A percentile compares a stretch with the other conserved stretches of the same genome.
phyloP scores from a whole-genome alignment of 108 stramenopile species.

The Conticribra weissflogii region DNA sequence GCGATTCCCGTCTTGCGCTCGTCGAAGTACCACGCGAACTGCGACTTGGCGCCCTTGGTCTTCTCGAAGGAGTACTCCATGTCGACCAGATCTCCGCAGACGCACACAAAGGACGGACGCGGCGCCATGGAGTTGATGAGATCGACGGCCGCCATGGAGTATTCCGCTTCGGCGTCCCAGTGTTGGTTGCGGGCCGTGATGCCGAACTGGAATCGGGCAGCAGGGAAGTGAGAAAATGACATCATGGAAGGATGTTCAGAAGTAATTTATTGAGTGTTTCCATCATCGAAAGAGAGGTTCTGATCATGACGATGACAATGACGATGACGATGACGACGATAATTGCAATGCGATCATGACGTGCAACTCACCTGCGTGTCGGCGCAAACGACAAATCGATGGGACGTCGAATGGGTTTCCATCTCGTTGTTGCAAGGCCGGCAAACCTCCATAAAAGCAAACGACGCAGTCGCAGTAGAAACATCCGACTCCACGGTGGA shows the following conservation, averaged over 20 bases:
- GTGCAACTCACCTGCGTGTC: neutral
- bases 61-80: slow-evolving; percentile 54
- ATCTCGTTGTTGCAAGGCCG: slow-evolving; percentile 5
- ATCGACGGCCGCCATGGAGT: slow-evolving; percentile 46
- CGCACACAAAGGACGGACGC: slow-evolving; percentile 60
- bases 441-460: too few relatives aligned
- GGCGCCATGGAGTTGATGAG: slow-evolving; percentile 57
- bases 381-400: neutral
- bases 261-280: too few relatives aligned
- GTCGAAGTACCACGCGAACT: slow-evolving; percentile 20
- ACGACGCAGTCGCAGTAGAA: too few relatives aligned
- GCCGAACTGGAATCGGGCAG: too few relatives aligned
- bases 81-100: slow-evolving; percentile 72
- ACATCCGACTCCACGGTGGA: too few relatives aligned
- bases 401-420: neutral
- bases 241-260: too few relatives aligned
- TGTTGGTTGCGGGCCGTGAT: slow-evolving; percentile 49
- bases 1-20: slow-evolving; percentile 22
- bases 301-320: too few relatives aligned
- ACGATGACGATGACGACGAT: neutral
- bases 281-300: too few relatives aligned
- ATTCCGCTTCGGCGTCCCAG: slow-evolving; percentile 62
- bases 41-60: slow-evolving; percentile 45
- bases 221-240: too few relatives aligned
- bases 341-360: neutral